Base-by-base conservation (phyloP, 345 rosid species). In the Brassica incana region DNA sequence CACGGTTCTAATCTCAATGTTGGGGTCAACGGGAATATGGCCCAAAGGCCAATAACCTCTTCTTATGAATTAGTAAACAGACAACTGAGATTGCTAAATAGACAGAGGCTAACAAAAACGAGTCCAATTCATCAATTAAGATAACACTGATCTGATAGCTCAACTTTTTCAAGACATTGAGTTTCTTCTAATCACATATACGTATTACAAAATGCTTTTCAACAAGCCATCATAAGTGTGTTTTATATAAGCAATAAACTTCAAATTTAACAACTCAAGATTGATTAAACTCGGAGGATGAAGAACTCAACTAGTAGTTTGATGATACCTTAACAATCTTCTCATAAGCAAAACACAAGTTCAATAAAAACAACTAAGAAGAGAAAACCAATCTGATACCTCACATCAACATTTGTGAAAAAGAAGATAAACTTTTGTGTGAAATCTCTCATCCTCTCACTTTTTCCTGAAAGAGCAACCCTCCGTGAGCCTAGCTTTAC, bases 401-500 rank as follows among this genome's bases (percentile, higher is more conserved):
- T 66, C 65, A 66, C 10, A 66, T 5, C 66, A 75, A 33, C 36
- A 75, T 65, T 0, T 52, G 36, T 1, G 40, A 18, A 8, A 33
- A 30, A 30, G 8, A 33, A 6, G 7, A 33, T 1, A 1, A 33
- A 33, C 10, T 36, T 8, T 7, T 36, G 10, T 2, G 43, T 36
- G 43, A 7, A 36, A 36, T 7, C 43, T 36, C 9, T 23, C 25
- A 7, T 7, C 10, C 27, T 60, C 27, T 23, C 78, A 81, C 83
- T 87, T 87, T 38, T 65, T 85, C 72, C 88, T 74, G 81, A 87
- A 87, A 61, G 89, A 85, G 76, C 89, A 83, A 5, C 88, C 90
- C 67, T 87, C 88, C 0, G 83, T 84, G 60, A 87, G 88, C 65
- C 84, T 82, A 1, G 87, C 88, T 63, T 81, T 79, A 12, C 90